A percentile compares a stretch with the other conserved stretches of the same genome.
Conservation (phyloP, 169 alveolate species). For the Cryptosporidium tyzzeri region DNA sequence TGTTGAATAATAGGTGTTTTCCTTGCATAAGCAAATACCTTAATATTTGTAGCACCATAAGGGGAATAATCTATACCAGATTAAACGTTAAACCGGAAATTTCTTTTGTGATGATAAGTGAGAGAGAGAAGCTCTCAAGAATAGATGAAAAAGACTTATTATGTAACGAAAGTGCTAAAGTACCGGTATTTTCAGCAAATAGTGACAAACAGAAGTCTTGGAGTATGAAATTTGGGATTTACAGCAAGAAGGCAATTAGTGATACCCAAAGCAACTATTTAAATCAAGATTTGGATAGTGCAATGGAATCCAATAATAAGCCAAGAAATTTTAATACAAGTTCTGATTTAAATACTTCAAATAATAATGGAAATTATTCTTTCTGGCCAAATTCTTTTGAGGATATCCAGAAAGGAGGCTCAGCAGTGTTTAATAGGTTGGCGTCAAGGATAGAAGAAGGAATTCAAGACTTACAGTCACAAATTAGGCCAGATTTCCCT, state of each 20-base stretch:
- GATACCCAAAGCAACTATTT: slow-evolving; percentile 7
- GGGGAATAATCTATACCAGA: background rate
- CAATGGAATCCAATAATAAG: background rate
- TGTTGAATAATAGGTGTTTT: background rate
- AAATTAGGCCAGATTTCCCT: slow-evolving; percentile 68
- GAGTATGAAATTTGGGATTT: slow-evolving; percentile 49
- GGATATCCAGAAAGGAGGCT: slow-evolving; percentile 60
- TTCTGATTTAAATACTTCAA: background rate
- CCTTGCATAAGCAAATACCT: background rate
- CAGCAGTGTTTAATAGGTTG: slow-evolving; percentile 58
- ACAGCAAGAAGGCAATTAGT: background rate
- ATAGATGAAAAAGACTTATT: background rate
- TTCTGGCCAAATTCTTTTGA: slow-evolving; percentile 73
- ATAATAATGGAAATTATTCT: background rate
- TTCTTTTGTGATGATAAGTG: slow-evolving; percentile 9
- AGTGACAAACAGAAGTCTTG: slow-evolving; percentile 36
- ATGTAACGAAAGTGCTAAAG: background rate
- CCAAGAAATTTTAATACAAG: background rate
- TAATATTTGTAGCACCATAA: background rate
- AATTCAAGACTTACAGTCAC: slow-evolving; percentile 72
- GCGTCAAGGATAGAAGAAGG: slow-evolving; percentile 75
- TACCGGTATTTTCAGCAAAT: background rate
- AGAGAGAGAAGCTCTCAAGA: background rate
- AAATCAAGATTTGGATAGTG: background rate
- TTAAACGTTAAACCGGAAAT: background rate